Conservation (phyloP, 1,139 yeast species). For the Diutina siamensis region DNA sequence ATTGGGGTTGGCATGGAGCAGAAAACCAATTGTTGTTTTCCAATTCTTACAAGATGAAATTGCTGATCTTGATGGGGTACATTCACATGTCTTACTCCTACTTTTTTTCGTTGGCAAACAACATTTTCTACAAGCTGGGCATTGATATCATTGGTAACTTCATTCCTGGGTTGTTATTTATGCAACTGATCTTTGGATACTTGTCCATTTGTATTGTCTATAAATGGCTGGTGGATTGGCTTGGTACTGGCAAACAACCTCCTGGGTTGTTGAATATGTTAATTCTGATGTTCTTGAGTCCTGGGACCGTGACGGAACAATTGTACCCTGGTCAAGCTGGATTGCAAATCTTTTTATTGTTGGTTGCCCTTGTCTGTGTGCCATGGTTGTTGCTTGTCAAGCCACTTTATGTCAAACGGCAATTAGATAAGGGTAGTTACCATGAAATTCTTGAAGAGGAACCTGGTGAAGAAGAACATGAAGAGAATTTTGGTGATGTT, state of each 20-base stretch:
- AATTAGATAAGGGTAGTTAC: conserved; percentile 21
- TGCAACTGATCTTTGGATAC: conserved; percentile 95
- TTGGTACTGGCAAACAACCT: conserved; percentile 59
- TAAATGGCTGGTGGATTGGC: conserved; percentile 95
- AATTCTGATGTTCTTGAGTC: conserved; percentile 89
- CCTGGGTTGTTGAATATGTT: conserved; percentile 93
- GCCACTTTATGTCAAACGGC: conserved; percentile 58
- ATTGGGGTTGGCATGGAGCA: conserved; percentile 95
- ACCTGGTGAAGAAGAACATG: conserved; percentile 28
- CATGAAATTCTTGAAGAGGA: conserved; percentile 16
- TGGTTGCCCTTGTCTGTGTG: conserved; percentile 77
- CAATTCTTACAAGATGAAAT: conserved; percentile 92
- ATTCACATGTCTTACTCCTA: conserved; percentile 89
- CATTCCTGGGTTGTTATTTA: conserved; percentile 84
- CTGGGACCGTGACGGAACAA: conserved; percentile 77
- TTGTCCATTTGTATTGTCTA: conserved; percentile 72
- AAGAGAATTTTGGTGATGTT: conserved; percentile 73
- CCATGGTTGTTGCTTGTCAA: conserved; percentile 88
- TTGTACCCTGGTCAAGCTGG: conserved; percentile 76
- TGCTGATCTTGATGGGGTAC: conserved; percentile 90
- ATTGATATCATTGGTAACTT: conserved; percentile 90
- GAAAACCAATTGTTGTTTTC: conserved; percentile 84
- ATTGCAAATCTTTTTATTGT: conserved; percentile 62
- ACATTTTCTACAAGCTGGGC: conserved; percentile 55
- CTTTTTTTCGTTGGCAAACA: conserved; percentile 74